Percentiles rank a stretch among this genome's conserved stretches.
Conservation (phyloP, 176 grass and related monocot species). For the Secale cereale region DNA sequence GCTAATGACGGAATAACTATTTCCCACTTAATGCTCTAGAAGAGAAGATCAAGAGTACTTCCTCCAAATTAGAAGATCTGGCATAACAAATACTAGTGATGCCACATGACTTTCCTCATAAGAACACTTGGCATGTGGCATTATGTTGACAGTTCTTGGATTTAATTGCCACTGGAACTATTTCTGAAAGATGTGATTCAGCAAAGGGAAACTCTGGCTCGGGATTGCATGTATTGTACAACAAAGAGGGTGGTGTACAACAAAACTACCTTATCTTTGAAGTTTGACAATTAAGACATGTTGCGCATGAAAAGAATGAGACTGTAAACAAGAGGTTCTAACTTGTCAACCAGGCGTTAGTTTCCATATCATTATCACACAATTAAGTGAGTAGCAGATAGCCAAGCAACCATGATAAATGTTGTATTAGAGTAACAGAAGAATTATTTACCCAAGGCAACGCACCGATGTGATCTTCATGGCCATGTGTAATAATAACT, state of each 20-base stretch:
- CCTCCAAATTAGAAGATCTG: neutral
- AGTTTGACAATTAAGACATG: neutral
- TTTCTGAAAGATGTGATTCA: neutral
- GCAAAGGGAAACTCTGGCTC: neutral
- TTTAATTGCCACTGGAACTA: neutral
- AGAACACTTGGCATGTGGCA: neutral
- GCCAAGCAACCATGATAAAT: slow-evolving; percentile 8
- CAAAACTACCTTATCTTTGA: neutral
- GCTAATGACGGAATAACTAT: neutral
- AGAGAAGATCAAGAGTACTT: neutral
- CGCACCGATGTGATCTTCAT: slow-evolving; percentile 99
- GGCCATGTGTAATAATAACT: slow-evolving; percentile 96
- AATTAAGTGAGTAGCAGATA: neutral
- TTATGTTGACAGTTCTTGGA: neutral
- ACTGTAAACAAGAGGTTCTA: slow-evolving; percentile 2
- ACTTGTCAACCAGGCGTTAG: neutral
- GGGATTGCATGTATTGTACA: neutral
- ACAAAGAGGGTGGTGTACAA: neutral
- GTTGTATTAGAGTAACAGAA: slow-evolving; percentile 29
- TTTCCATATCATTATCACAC: slow-evolving; percentile 2
- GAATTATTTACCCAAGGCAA: slow-evolving; percentile 98
- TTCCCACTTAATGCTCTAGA: neutral
- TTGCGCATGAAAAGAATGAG: neutral
- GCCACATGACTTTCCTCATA: neutral
- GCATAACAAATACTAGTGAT: neutral